phyloP scores from a whole-genome alignment of 208 protist genomes.

The Naegleria fowleri region DNA sequence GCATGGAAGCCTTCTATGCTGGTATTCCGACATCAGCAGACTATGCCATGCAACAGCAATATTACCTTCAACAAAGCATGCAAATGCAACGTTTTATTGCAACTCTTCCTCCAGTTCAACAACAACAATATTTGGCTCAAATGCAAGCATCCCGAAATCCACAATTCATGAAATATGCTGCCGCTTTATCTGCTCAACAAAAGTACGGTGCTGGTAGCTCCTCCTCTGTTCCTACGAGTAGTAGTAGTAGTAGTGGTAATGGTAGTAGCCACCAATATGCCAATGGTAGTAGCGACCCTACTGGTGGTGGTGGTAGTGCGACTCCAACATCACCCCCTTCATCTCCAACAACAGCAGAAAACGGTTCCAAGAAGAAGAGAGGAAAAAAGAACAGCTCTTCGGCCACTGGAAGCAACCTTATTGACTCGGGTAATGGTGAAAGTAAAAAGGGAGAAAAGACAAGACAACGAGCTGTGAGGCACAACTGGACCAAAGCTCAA shows the following conservation, averaged over 20 bases:
- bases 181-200: background rate
- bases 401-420: background rate
- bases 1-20: background rate
- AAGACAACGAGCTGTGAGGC: constrained; percentile 16
- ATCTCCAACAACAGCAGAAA: background rate
- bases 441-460: constrained; percentile 2
- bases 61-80: background rate
- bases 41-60: background rate
- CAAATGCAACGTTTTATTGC: background rate
- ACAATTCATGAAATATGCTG: background rate
- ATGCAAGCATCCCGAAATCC: background rate
- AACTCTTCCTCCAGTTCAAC: background rate
- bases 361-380: background rate
- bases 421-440: background rate
- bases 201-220: background rate
- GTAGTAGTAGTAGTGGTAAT: too few species aligned
- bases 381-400: background rate
- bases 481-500: background rate
- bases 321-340: background rate
- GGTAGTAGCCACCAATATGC: too few species aligned
- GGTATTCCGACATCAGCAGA: background rate
- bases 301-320: too few species aligned
- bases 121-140: background rate
- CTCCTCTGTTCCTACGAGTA: too few species aligned
- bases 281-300: too few species aligned